Conservation (phyloP, 345 rosid species). For the Angophora floribunda region DNA sequence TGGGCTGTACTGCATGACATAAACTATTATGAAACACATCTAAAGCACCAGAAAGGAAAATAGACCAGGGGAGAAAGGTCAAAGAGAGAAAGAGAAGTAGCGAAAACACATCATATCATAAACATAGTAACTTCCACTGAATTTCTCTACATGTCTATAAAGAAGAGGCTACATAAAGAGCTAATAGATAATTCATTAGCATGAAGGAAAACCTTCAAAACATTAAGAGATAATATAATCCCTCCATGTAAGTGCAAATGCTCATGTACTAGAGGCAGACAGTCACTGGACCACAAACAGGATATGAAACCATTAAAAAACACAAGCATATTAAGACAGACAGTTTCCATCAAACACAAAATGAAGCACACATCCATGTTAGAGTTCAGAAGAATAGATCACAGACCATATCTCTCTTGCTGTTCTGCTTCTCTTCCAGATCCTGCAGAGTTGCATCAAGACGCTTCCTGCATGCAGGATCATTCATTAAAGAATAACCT, state of each 20-base stretch:
- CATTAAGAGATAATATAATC: neutral
- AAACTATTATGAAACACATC: neutral
- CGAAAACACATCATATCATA: neutral
- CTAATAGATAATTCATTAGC: neutral
- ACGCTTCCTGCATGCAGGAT: constrained; percentile 54
- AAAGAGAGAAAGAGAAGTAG: neutral
- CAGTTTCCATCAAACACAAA: neutral
- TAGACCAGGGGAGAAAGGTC: neutral
- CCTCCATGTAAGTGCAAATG: neutral
- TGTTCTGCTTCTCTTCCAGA: constrained; percentile 84
- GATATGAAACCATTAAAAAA: neutral
- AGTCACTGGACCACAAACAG: neutral
- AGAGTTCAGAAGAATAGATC: neutral
- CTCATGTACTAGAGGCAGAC: neutral
- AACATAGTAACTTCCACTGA: neutral
- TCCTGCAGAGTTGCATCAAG: constrained; percentile 85
- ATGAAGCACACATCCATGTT: neutral
- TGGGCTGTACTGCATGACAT: neutral
- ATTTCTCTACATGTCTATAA: neutral
- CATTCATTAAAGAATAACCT: neutral
- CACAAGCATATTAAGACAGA: neutral
- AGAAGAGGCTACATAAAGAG: neutral
- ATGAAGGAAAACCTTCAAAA: neutral
- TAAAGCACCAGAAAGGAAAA: neutral
- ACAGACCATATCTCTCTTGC: constrained; percentile 83